Evolutionary conservation across 2,329 filamentous ascomycete species (phyloP), one percentile per base, ranked within the genome.

Genomic region (Lithohypha guttulata): DNA sequence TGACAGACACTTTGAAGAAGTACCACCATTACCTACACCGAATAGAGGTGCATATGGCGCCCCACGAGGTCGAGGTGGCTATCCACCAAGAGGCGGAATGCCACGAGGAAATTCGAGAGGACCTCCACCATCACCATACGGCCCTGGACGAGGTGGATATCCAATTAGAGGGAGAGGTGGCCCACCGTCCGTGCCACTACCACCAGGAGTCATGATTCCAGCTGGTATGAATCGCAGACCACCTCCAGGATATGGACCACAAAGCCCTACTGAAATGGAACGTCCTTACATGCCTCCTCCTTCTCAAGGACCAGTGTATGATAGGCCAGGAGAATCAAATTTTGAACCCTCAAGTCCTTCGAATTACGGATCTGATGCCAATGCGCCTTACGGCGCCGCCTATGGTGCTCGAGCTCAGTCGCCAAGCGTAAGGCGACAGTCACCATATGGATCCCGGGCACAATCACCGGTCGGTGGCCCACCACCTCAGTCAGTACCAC

Each of bases 401-500:
- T 39, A 39, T 22, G 26, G 27, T 23, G 23, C 35, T 22, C 35
- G 26, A 39, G 25, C 35, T 18, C 35, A 39, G 26, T 39, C 35
- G 8, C 26, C 35, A 3, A 19, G 47, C 22, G 53, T n/a, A 50
- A 57, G 22, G 58, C 42, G 45, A 15, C 30, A 38, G 21, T 47
- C 48, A 21, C 41, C 40, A 3, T 50, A 47, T 38, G 48, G 49
- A n/a, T 46, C 42, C 22, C 43, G 49, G 21, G 29, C 42, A 10
- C 42, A 49, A 14, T 51, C 49, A 4, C 49, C 47, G 71, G 48
- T 5, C 59, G 49, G 7, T 71, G 55, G 39, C 60, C 65, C 49
- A 73, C 71, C 0, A 69, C 70, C 0, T 74, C 62, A 10, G 63
- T 68, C 51, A 72, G 71, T 42, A 73, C 62, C n/a, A 72, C 64